phyloP scores from a whole-genome alignment of 1,139 yeast genomes.

The Taphrina betulina region DNA sequence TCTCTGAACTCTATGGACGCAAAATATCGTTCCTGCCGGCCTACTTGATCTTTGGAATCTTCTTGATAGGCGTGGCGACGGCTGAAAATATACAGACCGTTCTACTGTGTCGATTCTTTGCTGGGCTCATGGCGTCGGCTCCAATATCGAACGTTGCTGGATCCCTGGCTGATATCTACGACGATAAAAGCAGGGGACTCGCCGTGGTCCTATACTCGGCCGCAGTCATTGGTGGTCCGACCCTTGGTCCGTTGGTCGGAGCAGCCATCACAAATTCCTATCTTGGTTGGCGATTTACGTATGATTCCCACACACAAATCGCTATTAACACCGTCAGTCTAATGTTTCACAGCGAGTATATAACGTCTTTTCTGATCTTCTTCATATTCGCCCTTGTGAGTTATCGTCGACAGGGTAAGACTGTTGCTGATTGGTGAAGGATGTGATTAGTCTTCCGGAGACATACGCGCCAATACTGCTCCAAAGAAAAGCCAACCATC shows the following conservation, averaged over 20 bases:
- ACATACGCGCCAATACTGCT: slow-evolving; percentile 86
- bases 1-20: slow-evolving; percentile 77
- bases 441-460: slow-evolving; percentile 62
- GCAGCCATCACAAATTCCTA: slow-evolving; percentile 66
- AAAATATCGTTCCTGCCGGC: slow-evolving; percentile 41
- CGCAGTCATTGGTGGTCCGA: slow-evolving; percentile 66
- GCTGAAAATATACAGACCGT: slow-evolving; percentile 51
- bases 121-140: slow-evolving; percentile 80
- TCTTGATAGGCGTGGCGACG: slow-evolving; percentile 63
- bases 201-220: slow-evolving; percentile 51
- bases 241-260: slow-evolving; percentile 73
- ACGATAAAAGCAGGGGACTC: slow-evolving; percentile 63
- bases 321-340: no score
- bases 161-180: slow-evolving; percentile 69
- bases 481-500: slow-evolving; percentile 63
- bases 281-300: slow-evolving; percentile 59
- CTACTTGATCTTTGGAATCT: slow-evolving; percentile 41
- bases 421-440: slow-evolving; percentile 59
- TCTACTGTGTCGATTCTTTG: slow-evolving; percentile 69
- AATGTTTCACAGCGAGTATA: slow-evolving; percentile 48
- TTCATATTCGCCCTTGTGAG: slow-evolving; percentile 45
- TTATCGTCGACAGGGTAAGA: no score
- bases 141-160: slow-evolving; percentile 88
- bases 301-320: no score
- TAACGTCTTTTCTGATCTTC: slow-evolving; percentile 49